Evolutionary conservation across 208 protist species (phyloP), one percentile per base, ranked within the genome.

Genomic region (Vickermania spadyakhi): DNA sequence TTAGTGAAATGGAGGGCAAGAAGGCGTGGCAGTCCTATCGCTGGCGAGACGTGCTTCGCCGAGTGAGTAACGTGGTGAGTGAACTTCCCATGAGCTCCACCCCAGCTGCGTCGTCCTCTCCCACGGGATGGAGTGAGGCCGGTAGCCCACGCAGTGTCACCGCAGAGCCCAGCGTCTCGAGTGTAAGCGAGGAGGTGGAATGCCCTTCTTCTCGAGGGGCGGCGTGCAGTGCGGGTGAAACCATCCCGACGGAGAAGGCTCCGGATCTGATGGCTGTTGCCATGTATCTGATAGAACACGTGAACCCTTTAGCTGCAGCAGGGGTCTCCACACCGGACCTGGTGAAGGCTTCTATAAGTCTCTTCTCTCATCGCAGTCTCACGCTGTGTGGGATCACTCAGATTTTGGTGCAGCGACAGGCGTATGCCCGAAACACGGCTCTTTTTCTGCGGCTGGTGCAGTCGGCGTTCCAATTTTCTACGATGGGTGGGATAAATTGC

Each of bases 21-120:
- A 70, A 60, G 31, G 70, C 57, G 7, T 87, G 86, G 79, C 62
- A 71, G 28, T 69, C 79, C n/a, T 54, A 64, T 14, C 57, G 53
- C 14, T 93, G 86, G 86, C 61, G 74, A 25, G 75, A 85, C 11
- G 73, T 68, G 1, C 59, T 86, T 7, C 77, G 77, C n/a, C 75
- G 77, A 3, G 79, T 89, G 18, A 75, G 76, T 51, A 52, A 78
- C 28, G 62, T 64, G 2, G 86, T 79, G 61, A 61, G 55, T 51
- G 51, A 31, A 1, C 60, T 90, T 27, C 73, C 73, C 56, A 31
- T 50, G 25, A 65, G 70, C 57, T 23, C 53, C 14, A 58, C 56
- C 30, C 70, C 70, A 3, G 77, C 59, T 18, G 64, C 64, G 41
- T 54, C 77, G 2, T 72, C 75, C 14, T 62, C 57, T 18, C 84